Evolutionary conservation across 129 eudicot genomes (phyloP).

Genomic region (Silybum marianum): DNA sequence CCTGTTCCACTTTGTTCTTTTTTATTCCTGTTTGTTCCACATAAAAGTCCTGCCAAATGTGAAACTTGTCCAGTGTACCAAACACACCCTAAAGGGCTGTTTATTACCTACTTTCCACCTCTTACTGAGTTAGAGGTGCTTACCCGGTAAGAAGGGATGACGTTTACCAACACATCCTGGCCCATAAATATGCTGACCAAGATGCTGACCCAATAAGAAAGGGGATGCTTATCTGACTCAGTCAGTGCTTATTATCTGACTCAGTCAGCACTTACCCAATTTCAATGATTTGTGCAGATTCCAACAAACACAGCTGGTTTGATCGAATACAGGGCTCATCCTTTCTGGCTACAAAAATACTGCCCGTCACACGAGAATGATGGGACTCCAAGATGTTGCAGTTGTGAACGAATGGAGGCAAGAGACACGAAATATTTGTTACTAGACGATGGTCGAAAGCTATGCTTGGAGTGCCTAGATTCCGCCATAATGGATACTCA

Average conservation of each 20-base stretch:
- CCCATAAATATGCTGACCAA: not conserved
- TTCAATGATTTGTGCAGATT: slow-evolving; percentile 50
- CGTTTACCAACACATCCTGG: not conserved
- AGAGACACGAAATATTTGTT: slow-evolving; percentile 34
- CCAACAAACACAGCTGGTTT: slow-evolving; percentile 84
- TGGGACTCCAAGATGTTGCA: slow-evolving; percentile 39
- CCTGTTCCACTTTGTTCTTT: too few relatives aligned
- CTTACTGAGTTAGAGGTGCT: not conserved
- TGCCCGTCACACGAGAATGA: slow-evolving; percentile 46
- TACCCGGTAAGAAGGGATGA: not conserved
- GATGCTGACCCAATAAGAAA: not conserved
- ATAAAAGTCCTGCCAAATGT: too few relatives aligned
- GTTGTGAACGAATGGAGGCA: slow-evolving; percentile 46
- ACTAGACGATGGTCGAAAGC: slow-evolving; percentile 41
- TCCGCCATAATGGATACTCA: slow-evolving; percentile 50
- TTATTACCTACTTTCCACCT: not conserved
- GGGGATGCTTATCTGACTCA: not conserved
- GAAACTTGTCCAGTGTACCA: too few relatives aligned
- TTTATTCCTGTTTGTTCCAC: too few relatives aligned
- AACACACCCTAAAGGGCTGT: not conserved
- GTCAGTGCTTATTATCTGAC: not conserved
- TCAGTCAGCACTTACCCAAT: not conserved
- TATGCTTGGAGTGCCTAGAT: slow-evolving; percentile 46
- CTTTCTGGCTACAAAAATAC: slow-evolving; percentile 41
- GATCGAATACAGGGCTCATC: slow-evolving; percentile 92